Evolutionary conservation across 495 filamentous ascomycete genomes (phyloP).

Genomic region (Penicillium ochrochloron): DNA sequence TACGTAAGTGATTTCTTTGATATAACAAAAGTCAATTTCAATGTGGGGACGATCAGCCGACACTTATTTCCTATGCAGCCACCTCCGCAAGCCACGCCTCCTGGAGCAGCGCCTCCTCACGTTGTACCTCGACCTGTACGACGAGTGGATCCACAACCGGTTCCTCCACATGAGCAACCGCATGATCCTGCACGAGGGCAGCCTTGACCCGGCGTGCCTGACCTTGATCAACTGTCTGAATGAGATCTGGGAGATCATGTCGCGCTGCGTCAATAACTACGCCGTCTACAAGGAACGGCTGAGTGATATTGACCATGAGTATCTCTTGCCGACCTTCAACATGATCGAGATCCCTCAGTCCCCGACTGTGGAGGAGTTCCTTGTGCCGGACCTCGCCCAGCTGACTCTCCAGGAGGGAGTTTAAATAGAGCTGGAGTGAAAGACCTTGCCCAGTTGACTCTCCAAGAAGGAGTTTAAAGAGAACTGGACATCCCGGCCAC

Average conservation of each 20-base stretch:
- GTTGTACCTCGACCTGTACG: slow-evolving; percentile 33
- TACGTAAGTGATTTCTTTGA: slow-evolving; percentile 25
- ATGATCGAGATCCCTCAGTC: slow-evolving; percentile 18
- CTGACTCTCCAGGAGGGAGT: background rate
- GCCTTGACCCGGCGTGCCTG: slow-evolving; percentile 17
- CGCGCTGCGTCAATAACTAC: slow-evolving; percentile 28
- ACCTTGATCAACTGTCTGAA: slow-evolving; percentile 23
- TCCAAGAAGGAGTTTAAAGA: background rate
- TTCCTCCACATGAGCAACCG: slow-evolving; percentile 28
- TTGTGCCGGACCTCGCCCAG: background rate
- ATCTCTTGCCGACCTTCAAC: slow-evolving; percentile 25
- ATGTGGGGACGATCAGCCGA: background rate
- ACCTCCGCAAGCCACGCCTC: slow-evolving; percentile 28
- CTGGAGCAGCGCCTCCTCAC: slow-evolving; percentile 31
- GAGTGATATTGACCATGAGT: slow-evolving; percentile 19
- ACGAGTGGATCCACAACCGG: slow-evolving; percentile 34
- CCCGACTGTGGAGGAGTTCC: slow-evolving; percentile 10
- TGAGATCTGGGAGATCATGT: slow-evolving; percentile 28
- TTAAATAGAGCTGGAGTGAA: background rate
- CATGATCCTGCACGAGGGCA: slow-evolving; percentile 21
- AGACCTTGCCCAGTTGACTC: background rate
- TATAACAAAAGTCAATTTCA: background rate
- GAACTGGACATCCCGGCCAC: background rate
- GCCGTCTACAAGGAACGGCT: slow-evolving; percentile 15
- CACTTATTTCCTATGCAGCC: slow-evolving; percentile 13